Conservation (phyloP, 1,284 basidiomycete genomes). For the Melampsora americana region DNA sequence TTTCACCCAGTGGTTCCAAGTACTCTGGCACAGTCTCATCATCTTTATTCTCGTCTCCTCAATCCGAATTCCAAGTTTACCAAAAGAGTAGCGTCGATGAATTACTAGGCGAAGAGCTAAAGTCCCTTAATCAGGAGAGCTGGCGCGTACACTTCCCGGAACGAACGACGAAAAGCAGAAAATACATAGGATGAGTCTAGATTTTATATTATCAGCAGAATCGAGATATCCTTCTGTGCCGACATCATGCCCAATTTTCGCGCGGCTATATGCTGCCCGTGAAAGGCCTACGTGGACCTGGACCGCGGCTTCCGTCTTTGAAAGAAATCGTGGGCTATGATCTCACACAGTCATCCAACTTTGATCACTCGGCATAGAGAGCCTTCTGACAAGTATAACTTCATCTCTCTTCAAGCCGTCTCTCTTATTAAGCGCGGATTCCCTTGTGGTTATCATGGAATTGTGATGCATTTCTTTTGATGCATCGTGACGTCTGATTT, state of each 20-base stretch:
- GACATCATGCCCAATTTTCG: not conserved
- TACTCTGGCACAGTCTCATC: constrained; percentile 3
- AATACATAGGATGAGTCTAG: constrained; percentile 22
- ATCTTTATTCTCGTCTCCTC: not conserved
- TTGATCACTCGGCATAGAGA: no score
- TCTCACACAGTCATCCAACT: no score
- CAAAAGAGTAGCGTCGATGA: no score
- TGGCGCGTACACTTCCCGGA: not conserved
- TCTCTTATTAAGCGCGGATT: no score
- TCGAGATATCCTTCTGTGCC: not conserved
- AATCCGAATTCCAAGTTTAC: no score
- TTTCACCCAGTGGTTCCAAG: no score
- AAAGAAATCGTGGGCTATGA: not conserved
- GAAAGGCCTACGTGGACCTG: no score
- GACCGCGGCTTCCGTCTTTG: not conserved
- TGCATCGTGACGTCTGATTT: no score
- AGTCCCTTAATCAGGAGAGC: not conserved
- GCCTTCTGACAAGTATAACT: no score
- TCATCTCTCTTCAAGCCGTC: no score
- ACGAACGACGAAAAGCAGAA: not conserved
- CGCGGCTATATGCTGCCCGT: not conserved
- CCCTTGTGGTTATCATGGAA: no score
- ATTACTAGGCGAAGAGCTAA: not conserved
- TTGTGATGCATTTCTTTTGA: no score
- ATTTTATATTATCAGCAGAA: constrained; percentile 7